Evolutionary conservation across 2,329 filamentous ascomycete species (phyloP).

Genomic region (Anisogramma anomala): DNA sequence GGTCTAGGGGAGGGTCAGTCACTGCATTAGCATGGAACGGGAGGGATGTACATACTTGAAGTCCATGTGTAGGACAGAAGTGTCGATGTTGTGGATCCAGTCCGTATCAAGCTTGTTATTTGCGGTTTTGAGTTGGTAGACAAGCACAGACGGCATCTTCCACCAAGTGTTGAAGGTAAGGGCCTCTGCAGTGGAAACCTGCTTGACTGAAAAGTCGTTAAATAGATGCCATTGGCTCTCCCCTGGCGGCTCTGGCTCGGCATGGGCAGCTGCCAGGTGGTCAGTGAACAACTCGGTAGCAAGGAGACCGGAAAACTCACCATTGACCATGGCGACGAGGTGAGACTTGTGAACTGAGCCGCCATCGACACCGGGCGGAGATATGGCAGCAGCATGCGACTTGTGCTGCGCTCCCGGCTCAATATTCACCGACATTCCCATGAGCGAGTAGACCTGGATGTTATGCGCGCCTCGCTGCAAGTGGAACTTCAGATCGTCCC

Average conservation of each 20-base stretch:
- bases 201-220: constrained; percentile 88
- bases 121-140: constrained; percentile 71
- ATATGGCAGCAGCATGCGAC: constrained; percentile 76
- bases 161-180: constrained; percentile 80
- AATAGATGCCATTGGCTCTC: constrained; percentile 85
- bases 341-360: constrained; percentile 79
- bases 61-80: constrained; percentile 70
- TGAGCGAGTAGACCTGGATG: constrained; percentile 80
- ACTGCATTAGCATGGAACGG: background rate
- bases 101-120: constrained; percentile 73
- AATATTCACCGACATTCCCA: constrained; percentile 83
- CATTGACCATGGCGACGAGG: constrained; percentile 82
- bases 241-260: constrained; percentile 44
- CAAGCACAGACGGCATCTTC: constrained; percentile 83
- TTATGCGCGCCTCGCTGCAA: constrained; percentile 68
- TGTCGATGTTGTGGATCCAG: constrained; percentile 80
- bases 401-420: constrained; percentile 77
- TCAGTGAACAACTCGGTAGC: background rate
- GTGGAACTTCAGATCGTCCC: constrained; percentile 73
- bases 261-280: constrained; percentile 45
- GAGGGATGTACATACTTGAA: constrained; percentile 30
- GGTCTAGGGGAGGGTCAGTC: constrained; percentile 26
- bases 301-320: constrained; percentile 29
- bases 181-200: constrained; percentile 70
- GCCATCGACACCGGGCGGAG: constrained; percentile 71